Evolutionary conservation across 2,329 filamentous ascomycete genomes (phyloP).

Genomic region (Claviceps sp.): DNA sequence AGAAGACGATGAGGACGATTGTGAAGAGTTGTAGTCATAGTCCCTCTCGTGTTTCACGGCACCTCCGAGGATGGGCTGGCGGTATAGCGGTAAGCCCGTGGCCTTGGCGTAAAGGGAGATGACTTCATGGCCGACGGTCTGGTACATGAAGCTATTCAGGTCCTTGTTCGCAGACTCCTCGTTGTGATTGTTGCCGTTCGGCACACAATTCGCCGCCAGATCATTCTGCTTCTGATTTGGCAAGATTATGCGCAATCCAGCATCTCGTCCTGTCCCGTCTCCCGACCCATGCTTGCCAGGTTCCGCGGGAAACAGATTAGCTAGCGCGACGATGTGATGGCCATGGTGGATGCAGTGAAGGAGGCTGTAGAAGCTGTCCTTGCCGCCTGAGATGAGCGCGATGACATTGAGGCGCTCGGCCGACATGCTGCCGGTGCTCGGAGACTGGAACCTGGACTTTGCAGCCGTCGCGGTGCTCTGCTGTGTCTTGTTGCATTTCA

Average conservation of each 20-base stretch:
- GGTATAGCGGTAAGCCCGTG: slow-evolving; percentile 71
- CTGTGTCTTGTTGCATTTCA: background rate
- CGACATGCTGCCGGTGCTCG: slow-evolving; percentile 20
- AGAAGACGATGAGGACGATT: slow-evolving; percentile 8
- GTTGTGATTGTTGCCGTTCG: background rate
- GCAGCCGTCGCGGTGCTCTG: background rate
- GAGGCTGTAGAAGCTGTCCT: slow-evolving; percentile 90
- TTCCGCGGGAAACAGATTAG: slow-evolving; percentile 59
- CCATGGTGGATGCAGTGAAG: slow-evolving; percentile 81
- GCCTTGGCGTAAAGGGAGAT: slow-evolving; percentile 75
- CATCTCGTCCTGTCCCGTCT: background rate
- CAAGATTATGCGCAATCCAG: slow-evolving; percentile 8
- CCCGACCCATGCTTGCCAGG: background rate
- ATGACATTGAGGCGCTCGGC: slow-evolving; percentile 57
- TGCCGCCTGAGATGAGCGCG: slow-evolving; percentile 86
- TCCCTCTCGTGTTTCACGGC: slow-evolving; percentile 59
- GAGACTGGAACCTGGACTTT: background rate
- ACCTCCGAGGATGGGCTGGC: slow-evolving; percentile 58
- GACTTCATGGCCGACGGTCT: slow-evolving; percentile 82
- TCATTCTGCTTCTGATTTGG: slow-evolving; percentile 7
- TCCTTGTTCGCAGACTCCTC: slow-evolving; percentile 29
- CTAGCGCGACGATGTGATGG: slow-evolving; percentile 74
- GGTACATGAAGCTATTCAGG: slow-evolving; percentile 98
- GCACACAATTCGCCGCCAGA: background rate
- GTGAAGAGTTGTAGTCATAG: slow-evolving; percentile 34